Base-by-base conservation (phyloP, 371 early-diverging fungal genomes). In the Mortierella sp. region DNA sequence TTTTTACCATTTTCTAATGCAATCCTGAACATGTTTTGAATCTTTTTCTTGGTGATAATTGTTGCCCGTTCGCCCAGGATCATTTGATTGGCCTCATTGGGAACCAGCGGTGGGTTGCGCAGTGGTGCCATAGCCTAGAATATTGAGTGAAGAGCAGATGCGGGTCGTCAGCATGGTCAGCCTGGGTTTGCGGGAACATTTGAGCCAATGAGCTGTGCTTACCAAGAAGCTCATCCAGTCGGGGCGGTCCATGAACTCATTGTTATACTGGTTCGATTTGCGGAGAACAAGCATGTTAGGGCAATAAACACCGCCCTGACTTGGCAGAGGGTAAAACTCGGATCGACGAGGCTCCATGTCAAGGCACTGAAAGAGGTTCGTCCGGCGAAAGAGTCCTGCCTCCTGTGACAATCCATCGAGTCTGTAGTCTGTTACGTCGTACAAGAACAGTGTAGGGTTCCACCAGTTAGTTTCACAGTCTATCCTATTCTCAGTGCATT, bases 221-320 rank as follows among this genome's bases (percentile, higher is more conserved):
- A 81, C 84, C 75, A 84, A 64, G 29, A 84, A 82, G 12, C 82
- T 76, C 81, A 84, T 81, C 68, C 72, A 81, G 23, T 77, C 81
- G n/a, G 84, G 82, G 2, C 76, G 70, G 23, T 81, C 79, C 67
- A 84, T 57, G 43, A 80, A 81, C 25, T 63, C 73, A 46, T 81
- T 72, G 3, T 63, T 68, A 7, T 82, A 66, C 60, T 62, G 45
- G 29, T 61, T 66, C n/a, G 77, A 81, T 16, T 68, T 81, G 26
- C 79, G 66, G 6, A 84, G 60, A 2, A 84, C 84, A 15, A 76
- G 60, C 66, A 82, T 79, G 60, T 84, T 82, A 4, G 82, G 84
- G 61, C 81, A 82, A 48, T 84, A 84, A 11, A 82, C 75, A 1
- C 81, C 84, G 11, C 82, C 84, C 30, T 72, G 70, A 50, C 68